A percentile compares a stretch with the other conserved stretches of the same genome.
Evolutionary conservation across 1,284 basidiomycete genomes (phyloP).

Genomic region (Pseudozyma sp.): DNA sequence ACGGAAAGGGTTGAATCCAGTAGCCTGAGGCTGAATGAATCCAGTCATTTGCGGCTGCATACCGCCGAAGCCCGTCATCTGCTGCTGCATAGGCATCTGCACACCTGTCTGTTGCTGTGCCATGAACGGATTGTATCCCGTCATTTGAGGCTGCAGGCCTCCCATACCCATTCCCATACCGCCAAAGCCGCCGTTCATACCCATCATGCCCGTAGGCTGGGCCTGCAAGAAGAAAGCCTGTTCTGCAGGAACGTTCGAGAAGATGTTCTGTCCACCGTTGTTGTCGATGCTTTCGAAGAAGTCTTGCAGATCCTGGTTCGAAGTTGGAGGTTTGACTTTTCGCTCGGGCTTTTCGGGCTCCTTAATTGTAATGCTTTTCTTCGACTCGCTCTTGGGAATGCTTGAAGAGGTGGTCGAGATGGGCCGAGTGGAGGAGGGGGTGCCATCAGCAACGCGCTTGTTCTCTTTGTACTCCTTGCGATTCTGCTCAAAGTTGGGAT

Average conservation of each 20-base stretch:
- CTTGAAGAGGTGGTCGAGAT: conserved; percentile 17
- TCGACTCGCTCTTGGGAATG: conserved; percentile 46
- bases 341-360: conserved; percentile 53
- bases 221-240: conserved; percentile 50
- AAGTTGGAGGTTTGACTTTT: conserved; percentile 52
- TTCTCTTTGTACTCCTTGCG: conserved; percentile 89
- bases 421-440: conserved; percentile 15
- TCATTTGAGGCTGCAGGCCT: conserved; percentile 67
- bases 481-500: conserved; percentile 95
- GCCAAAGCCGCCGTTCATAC: conserved; percentile 34
- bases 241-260: conserved; percentile 70
- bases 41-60: conserved; percentile 68
- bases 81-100: conserved; percentile 71
- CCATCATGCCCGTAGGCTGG: conserved; percentile 58
- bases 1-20: conserved; percentile 81
- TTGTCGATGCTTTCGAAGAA: conserved; percentile 93
- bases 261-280: conserved; percentile 79
- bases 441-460: conserved; percentile 80
- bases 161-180: conserved; percentile 70
- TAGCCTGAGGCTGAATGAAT: conserved; percentile 78
- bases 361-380: conserved; percentile 54
- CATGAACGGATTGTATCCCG: conserved; percentile 71
- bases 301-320: conserved; percentile 76
- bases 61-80: conserved; percentile 73
- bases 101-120: conserved; percentile 50